phyloP scores from a whole-genome alignment of 2,329 filamentous ascomycete genomes.

The Phyllosticta citribraziliensis region DNA sequence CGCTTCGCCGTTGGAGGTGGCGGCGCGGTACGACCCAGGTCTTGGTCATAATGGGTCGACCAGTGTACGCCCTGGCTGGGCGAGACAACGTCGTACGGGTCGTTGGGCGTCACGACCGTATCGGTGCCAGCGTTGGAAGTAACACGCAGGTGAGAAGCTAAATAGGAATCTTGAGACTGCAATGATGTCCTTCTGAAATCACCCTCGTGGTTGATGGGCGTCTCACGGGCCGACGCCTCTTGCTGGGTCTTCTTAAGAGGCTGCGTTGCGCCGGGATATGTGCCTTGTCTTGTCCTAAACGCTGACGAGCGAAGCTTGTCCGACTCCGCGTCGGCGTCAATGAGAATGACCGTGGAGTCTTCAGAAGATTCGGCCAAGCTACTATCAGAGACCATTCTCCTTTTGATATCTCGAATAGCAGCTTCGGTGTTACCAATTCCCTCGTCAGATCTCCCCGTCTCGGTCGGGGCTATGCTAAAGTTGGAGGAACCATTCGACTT shows the following conservation, averaged over 20 bases:
- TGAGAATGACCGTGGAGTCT: not conserved
- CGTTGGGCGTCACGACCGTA: not conserved
- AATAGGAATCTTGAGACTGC: not conserved
- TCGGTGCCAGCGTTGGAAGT: not conserved
- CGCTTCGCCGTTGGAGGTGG: not conserved
- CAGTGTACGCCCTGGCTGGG: not conserved
- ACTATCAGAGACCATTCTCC: not conserved
- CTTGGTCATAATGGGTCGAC: not conserved
- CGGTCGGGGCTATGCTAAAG: not conserved
- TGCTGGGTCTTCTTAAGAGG: not conserved
- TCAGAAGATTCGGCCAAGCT: not conserved
- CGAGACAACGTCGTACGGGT: not conserved
- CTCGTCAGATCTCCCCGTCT: not conserved
- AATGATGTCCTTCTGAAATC: not conserved
- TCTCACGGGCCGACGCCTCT: not conserved
- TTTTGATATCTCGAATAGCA: not conserved
- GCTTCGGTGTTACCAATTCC: not conserved
- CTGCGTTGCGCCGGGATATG: not conserved
- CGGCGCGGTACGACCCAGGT: not conserved
- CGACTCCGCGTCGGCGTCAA: not conserved
- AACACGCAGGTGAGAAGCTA: not conserved
- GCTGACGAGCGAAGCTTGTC: not conserved
- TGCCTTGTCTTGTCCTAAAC: not conserved
- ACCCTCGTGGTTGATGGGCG: too few species aligned
- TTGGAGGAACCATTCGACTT: not conserved